Percentiles rank a stretch among this genome's conserved stretches.
phyloP scores from a whole-genome alignment of 495 filamentous ascomycete genomes.

The Platismatia glauca region DNA sequence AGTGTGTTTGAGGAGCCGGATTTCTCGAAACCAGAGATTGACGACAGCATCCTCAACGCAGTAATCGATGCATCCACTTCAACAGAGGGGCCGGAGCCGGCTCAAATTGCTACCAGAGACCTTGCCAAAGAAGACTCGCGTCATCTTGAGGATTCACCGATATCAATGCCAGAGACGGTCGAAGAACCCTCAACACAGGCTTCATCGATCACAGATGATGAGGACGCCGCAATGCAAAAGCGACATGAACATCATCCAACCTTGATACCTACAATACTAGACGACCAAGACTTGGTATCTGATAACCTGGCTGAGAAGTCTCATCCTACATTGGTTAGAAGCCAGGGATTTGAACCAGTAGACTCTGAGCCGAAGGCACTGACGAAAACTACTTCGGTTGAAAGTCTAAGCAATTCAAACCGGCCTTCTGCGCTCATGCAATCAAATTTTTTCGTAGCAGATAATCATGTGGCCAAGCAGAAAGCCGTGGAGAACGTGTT shows the following conservation, averaged over 20 bases:
- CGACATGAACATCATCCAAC: neutral
- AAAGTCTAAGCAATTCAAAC: neutral
- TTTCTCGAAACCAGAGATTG: neutral
- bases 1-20: neutral
- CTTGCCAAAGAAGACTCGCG: slow-evolving; percentile 4
- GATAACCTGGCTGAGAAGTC: neutral
- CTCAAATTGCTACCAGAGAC: slow-evolving; percentile 3
- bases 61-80: slow-evolving; percentile 26
- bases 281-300: neutral
- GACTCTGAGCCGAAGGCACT: neutral
- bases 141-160: slow-evolving; percentile 20
- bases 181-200: slow-evolving; percentile 24
- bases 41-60: neutral
- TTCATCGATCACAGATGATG: slow-evolving; percentile 25
- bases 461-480: neutral
- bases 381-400: neutral
- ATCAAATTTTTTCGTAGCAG: neutral
- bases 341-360: neutral
- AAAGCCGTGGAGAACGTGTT: neutral
- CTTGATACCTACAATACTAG: neutral
- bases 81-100: slow-evolving; percentile 7
- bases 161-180: slow-evolving; percentile 20
- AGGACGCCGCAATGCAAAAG: slow-evolving; percentile 1
- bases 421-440: neutral
- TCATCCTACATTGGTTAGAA: neutral